These are phyloP conservation scores for Glaciozyma antarctica DNA, from an alignment of 768 basidiomycete species.

Conservation along the genomic window DNA sequence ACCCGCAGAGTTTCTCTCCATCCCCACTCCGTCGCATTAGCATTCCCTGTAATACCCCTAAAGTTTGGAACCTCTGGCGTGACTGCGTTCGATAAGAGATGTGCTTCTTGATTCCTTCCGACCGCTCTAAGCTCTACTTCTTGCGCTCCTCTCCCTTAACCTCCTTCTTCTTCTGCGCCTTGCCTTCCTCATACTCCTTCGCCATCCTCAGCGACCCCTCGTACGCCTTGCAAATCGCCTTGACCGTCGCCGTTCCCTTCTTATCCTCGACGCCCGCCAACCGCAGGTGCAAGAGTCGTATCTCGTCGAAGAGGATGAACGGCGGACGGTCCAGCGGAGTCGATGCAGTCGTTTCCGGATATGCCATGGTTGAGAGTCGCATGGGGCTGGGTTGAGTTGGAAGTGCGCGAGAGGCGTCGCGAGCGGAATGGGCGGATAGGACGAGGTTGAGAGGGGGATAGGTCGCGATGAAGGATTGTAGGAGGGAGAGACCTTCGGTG, in stretches of 20 bases:
- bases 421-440: not conserved
- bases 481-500: conserved; percentile 22
- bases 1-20: conserved; percentile 71
- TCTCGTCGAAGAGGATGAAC: conserved; percentile 13
- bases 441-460: conserved; percentile 13
- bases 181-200: conserved; percentile 6
- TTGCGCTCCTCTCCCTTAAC: not conserved
- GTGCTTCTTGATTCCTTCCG: no score
- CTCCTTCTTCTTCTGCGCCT: not conserved
- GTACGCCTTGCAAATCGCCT: conserved; percentile 16
- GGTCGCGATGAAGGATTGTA: conserved; percentile 24
- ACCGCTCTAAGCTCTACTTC: not conserved
- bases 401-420: not conserved
- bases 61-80: no score
- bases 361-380: conserved; percentile 12
- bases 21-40: conserved; percentile 36
- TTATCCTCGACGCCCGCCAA: conserved; percentile 17
- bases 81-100: no score
- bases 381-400: conserved; percentile 4
- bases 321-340: conserved; percentile 10
- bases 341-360: conserved; percentile 23
- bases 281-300: conserved; percentile 22
- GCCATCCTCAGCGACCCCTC: conserved; percentile 7
- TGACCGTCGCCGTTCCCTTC: conserved; percentile 10
- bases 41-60: no score